These are phyloP conservation scores for Mikania micrantha DNA, from an alignment of 129 eudicot genomes.

Conservation along the genomic window DNA sequence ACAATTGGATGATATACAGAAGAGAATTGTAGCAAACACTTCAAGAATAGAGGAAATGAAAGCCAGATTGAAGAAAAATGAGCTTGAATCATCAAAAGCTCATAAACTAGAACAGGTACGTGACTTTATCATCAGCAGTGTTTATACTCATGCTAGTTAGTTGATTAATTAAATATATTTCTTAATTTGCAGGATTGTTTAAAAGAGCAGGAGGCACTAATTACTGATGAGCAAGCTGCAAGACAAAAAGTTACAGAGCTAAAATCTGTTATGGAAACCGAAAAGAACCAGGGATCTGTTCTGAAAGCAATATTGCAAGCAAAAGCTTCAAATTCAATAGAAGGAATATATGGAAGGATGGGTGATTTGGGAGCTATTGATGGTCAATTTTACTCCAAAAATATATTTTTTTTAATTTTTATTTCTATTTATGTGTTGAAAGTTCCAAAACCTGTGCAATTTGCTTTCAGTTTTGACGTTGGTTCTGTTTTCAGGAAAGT, in stretches of 20 bases:
- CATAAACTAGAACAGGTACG: slow-evolving; percentile 79
- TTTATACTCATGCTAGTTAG: background rate
- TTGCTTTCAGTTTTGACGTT: slow-evolving; percentile 2
- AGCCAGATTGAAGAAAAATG: slow-evolving; percentile 49
- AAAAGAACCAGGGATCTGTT: slow-evolving; percentile 81
- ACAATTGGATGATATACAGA: slow-evolving; percentile 47
- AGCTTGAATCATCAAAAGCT: slow-evolving; percentile 55
- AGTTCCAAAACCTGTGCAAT: background rate
- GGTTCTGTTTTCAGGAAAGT: slow-evolving; percentile 58
- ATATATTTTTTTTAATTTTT: background rate
- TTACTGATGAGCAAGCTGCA: slow-evolving; percentile 77
- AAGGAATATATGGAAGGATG: slow-evolving; percentile 90
- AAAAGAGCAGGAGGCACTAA: slow-evolving; percentile 66
- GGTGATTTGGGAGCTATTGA: slow-evolving; percentile 95
- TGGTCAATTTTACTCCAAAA: slow-evolving; percentile 28
- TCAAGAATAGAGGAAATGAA: slow-evolving; percentile 35
- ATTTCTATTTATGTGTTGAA: background rate
- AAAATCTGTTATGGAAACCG: slow-evolving; percentile 66
- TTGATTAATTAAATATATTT: background rate
- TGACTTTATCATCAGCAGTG: background rate
- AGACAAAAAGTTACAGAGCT: slow-evolving; percentile 86
- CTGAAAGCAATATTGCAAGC: slow-evolving; percentile 79
- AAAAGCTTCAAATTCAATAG: slow-evolving; percentile 62
- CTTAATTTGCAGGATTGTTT: slow-evolving; percentile 47
- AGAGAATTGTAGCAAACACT: slow-evolving; percentile 45